These are phyloP conservation scores for Mycena olivaceomarginata DNA, from an alignment of 768 basidiomycete species.

Conservation along the genomic window DNA sequence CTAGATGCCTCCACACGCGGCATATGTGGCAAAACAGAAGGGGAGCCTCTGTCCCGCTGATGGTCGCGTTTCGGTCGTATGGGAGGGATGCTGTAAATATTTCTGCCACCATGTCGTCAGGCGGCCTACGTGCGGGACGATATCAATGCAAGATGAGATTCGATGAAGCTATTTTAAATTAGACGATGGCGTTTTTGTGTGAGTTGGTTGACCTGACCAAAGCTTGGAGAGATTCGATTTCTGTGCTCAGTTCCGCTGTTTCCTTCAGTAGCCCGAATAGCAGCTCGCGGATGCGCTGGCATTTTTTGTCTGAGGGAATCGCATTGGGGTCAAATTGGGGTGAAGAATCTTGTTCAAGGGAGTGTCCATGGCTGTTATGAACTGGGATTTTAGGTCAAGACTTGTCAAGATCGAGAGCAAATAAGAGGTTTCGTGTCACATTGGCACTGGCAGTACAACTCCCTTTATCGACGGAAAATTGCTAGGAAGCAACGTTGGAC, in stretches of 20 bases:
- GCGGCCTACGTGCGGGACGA: constrained; percentile 19
- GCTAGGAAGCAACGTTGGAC: too few relatives aligned
- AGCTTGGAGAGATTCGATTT: constrained; percentile 1
- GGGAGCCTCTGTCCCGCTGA: not conserved
- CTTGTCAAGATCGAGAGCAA: too few relatives aligned
- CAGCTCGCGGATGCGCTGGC: constrained; percentile 10
- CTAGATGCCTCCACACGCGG: constrained; percentile 5
- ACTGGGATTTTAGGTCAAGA: too few relatives aligned
- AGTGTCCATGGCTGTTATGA: not conserved
- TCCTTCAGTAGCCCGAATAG: not conserved
- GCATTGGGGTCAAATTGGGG: constrained; percentile 9
- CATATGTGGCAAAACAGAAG: not conserved
- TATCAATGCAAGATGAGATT: constrained; percentile 1
- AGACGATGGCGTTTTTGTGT: not conserved
- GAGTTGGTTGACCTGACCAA: not conserved
- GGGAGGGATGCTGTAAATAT: not conserved
- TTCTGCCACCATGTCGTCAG: not conserved
- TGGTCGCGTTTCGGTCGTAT: not conserved
- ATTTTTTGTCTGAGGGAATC: constrained; percentile 3
- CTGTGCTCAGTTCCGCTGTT: not conserved
- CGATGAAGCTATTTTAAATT: not conserved
- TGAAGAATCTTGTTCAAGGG: not conserved
- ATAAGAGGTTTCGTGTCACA: too few relatives aligned
- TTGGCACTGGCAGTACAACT: too few relatives aligned
- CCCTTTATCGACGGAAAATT: too few relatives aligned